phyloP scores from a whole-genome alignment of 2,329 filamentous ascomycete genomes.

The Paecilomyces formosus region DNA sequence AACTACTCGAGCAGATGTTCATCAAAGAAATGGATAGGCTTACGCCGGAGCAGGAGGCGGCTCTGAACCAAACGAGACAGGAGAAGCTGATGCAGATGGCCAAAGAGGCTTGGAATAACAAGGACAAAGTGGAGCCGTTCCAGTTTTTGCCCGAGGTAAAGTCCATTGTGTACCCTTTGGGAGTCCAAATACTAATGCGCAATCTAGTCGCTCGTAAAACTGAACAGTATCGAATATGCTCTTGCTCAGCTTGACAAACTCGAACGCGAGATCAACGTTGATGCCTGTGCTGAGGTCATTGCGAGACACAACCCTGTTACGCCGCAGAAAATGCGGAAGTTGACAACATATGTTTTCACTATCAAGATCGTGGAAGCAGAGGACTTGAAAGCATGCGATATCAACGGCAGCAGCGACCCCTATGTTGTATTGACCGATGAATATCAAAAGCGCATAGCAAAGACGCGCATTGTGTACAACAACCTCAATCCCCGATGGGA shows the following conservation, averaged over 20 bases:
- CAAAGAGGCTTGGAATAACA: constrained; percentile 85
- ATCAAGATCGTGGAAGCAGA: constrained; percentile 98
- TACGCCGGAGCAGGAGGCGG: constrained; percentile 77
- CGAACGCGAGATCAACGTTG: constrained; percentile 83
- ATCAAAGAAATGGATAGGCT: constrained; percentile 86
- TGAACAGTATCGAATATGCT: constrained; percentile 96
- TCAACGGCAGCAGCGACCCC: constrained; percentile 87
- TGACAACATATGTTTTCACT: constrained; percentile 91
- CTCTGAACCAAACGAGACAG: constrained; percentile 70
- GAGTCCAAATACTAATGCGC: constrained; percentile 14
- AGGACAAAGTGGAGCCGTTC: constrained; percentile 91
- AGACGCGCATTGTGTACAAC: constrained; percentile 84
- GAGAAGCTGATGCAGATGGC: constrained; percentile 91
- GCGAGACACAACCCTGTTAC: constrained; percentile 64
- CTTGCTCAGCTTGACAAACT: constrained; percentile 87
- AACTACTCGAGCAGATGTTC: constrained; percentile 79
- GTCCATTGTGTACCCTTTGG: constrained; percentile 1
- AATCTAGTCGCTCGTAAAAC: constrained; percentile 81
- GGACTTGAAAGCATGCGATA: constrained; percentile 95
- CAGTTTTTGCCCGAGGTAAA: constrained; percentile 88
- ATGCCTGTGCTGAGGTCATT: constrained; percentile 78
- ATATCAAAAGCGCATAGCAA: constrained; percentile 92
- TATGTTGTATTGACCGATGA: constrained; percentile 97
- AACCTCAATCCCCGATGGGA: constrained; percentile 95
- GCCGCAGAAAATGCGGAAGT: constrained; percentile 59